Base-by-base conservation (phyloP, 2,329 filamentous ascomycete species). In the Penicillium sp. region DNA sequence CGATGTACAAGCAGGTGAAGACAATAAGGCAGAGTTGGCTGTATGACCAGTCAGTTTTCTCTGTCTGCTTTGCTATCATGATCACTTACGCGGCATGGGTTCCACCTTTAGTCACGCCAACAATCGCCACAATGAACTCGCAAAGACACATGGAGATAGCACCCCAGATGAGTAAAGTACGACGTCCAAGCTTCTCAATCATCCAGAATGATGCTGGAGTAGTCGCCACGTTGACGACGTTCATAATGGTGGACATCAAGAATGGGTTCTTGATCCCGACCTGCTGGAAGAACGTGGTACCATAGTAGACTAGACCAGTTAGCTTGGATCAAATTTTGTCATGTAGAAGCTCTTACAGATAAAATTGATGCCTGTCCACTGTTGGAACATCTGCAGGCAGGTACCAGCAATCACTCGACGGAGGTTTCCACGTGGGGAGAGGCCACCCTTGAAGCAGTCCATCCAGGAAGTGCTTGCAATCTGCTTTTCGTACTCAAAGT, bases 221-320 rank as follows among this genome's bases (percentile, higher is more conserved):
- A 26, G 85, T 90, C 67, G 69, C 75, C 46, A 92, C 85, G 69
- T 94, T 94, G 72, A 94, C 85, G 37, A 92, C 76, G 47, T 84
- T 92, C 64, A 86, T 90, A 69, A 94, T 76, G 59, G 94, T 74
- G 41, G 81, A 84, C 61, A 92, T 88, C 54, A 93, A 65, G 76
- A 94, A 94, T 29, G 77, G 73, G 72, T 94, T 82, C 45, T 61
- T 52, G 56, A 93, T 86, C 54, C 82, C 82, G 18, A 84, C 81
- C 15, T 80, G 79, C 67, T 84, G 68, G 70, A 94, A 84, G 79
- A 94, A 93, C 42, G 84, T 79, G 22, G 85, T 88, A 23, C 84
- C 86, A 71, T 82, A 86, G 71, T 86, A 85, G 73, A 89, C 92
- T 73, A 92, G 85, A 68, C 90, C 93, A 75, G 94, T 94, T 68